Evolutionary conservation across 139 green algal genomes (phyloP).

Genomic region (Tetradesmus lagerheimii): DNA sequence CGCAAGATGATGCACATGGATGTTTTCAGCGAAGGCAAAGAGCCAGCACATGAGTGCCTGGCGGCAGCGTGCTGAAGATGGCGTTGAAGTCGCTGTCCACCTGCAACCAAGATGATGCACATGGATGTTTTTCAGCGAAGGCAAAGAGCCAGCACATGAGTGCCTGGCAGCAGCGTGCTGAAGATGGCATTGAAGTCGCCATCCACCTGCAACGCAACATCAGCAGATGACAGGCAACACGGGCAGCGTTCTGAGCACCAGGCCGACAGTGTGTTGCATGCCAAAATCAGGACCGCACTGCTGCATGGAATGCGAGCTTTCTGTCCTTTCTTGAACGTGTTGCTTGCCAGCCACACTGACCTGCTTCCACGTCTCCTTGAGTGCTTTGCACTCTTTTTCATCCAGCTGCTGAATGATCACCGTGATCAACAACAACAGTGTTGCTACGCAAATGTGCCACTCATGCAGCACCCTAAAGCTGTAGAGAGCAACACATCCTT

Average conservation of each 20-base stretch:
- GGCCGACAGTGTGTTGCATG: too few relatives aligned
- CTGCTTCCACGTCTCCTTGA: constrained; percentile 94
- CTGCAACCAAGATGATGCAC: not conserved
- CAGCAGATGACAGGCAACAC: constrained; percentile 96
- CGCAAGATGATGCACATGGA: not conserved
- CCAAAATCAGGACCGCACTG: too few relatives aligned
- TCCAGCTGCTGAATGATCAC: constrained; percentile 96
- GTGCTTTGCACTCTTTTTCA: constrained; percentile 92
- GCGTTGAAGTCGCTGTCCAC: constrained; percentile 89
- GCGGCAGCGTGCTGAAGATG: constrained; percentile 95
- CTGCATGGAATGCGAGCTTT: too few relatives aligned
- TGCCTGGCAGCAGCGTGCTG: constrained; percentile 79
- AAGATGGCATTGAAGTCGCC: constrained; percentile 96
- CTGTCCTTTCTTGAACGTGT: too few relatives aligned
- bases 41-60: not conserved
- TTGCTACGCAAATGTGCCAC: too few relatives aligned
- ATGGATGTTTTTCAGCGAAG: too few relatives aligned
- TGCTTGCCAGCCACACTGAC: too few relatives aligned
- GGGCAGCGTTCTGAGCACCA: too few relatives aligned
- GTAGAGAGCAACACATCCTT: too few relatives aligned
- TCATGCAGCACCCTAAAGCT: too few relatives aligned
- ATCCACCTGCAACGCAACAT: constrained; percentile 84
- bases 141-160: not conserved
- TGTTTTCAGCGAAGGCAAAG: too few relatives aligned
- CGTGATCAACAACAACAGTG: too few relatives aligned